phyloP scores from a whole-genome alignment of 2,329 filamentous ascomycete genomes.

The Neocucurbitaria cava region DNA sequence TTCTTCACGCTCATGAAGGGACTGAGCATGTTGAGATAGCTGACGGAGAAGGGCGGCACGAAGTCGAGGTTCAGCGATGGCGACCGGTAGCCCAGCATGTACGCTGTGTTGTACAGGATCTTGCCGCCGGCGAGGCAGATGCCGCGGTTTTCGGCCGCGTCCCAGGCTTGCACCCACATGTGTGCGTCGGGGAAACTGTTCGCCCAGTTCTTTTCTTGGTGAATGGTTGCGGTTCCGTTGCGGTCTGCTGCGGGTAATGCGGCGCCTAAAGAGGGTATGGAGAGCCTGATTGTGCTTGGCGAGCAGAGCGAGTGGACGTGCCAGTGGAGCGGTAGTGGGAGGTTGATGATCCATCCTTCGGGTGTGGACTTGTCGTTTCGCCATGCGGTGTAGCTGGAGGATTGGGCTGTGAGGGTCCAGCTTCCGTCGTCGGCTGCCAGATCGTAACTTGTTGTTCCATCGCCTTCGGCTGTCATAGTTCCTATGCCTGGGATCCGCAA shows the following conservation, averaged over 20 bases:
- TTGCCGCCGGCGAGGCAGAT: slow-evolving; percentile 45
- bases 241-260: slow-evolving; percentile 26
- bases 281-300: slow-evolving; percentile 48
- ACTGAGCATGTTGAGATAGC: slow-evolving; percentile 35
- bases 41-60: slow-evolving; percentile 53
- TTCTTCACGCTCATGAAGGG: slow-evolving; percentile 53
- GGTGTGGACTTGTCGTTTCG: slow-evolving; percentile 47
- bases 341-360: slow-evolving; percentile 53
- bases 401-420: slow-evolving; percentile 52
- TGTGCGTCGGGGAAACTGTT: slow-evolving; percentile 54
- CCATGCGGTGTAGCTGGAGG: slow-evolving; percentile 51
- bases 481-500: slow-evolving; percentile 51
- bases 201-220: slow-evolving; percentile 62
- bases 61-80: slow-evolving; percentile 50
- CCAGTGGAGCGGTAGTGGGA: slow-evolving; percentile 60
- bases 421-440: slow-evolving; percentile 28
- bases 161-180: slow-evolving; percentile 46
- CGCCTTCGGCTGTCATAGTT: slow-evolving; percentile 43
- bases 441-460: slow-evolving; percentile 49
- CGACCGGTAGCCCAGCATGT: slow-evolving; percentile 55
- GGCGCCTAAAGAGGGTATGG: slow-evolving; percentile 41
- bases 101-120: slow-evolving; percentile 50
- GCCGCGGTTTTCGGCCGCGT: slow-evolving; percentile 21
- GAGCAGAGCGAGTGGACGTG: slow-evolving; percentile 58
- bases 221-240: slow-evolving; percentile 50